phyloP scores from a whole-genome alignment of 495 filamentous ascomycete species.

The Acidiella bohemica region DNA sequence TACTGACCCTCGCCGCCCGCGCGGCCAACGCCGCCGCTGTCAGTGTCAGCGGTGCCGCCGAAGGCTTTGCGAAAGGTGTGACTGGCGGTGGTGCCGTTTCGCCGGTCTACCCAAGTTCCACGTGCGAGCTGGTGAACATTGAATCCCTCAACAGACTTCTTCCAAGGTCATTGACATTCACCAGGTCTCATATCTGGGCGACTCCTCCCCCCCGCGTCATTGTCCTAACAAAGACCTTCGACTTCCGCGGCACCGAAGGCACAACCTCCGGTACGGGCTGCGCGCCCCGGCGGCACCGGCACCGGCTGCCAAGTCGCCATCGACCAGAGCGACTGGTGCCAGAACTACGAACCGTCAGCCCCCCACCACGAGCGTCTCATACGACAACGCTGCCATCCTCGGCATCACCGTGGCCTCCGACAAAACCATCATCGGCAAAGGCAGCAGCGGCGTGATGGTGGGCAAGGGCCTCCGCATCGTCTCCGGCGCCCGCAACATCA shows the following conservation, averaged over 20 bases:
- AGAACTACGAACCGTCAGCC: conserved; percentile 14
- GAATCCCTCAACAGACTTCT: conserved; percentile 31
- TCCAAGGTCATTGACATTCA: too few relatives aligned
- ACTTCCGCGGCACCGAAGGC: conserved; percentile 35
- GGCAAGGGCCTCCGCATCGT: conserved; percentile 36
- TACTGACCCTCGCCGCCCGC: background rate
- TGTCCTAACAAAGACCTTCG: conserved; percentile 35
- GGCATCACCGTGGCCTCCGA: conserved; percentile 36
- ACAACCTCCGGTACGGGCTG: conserved; percentile 34
- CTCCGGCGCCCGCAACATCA: conserved; percentile 33
- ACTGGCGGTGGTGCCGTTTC: conserved; percentile 39
- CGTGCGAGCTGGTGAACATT: conserved; percentile 27
- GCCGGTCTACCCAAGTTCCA: conserved; percentile 32
- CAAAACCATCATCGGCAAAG: conserved; percentile 35
- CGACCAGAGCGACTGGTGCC: conserved; percentile 38
- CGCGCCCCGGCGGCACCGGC: conserved; percentile 31
- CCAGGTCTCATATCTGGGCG: too few relatives aligned
- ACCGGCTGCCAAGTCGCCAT: conserved; percentile 40
- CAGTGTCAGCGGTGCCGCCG: conserved; percentile 24
- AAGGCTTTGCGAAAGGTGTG: conserved; percentile 36
- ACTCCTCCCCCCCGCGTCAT: conserved; percentile 37
- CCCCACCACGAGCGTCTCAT: conserved; percentile 26
- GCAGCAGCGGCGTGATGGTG: conserved; percentile 30
- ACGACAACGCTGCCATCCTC: conserved; percentile 34
- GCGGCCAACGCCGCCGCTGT: background rate